These are phyloP conservation scores for Trichoderma atroviride DNA, from an alignment of 2,329 filamentous ascomycete genomes.

Conservation along the genomic window DNA sequence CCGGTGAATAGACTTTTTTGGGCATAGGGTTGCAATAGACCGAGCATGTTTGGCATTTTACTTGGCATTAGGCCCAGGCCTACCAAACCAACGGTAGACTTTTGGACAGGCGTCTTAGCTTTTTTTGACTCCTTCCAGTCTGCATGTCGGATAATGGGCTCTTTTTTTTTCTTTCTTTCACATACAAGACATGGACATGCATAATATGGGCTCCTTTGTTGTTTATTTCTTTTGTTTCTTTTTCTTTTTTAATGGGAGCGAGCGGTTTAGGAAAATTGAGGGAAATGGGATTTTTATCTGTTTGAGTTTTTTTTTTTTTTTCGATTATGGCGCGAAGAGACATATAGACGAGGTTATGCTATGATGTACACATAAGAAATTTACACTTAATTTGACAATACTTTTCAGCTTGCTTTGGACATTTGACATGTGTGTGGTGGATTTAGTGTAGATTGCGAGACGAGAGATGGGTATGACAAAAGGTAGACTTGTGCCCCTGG, in stretches of 20 bases:
- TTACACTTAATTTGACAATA: not conserved
- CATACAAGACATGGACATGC: constrained; percentile 15
- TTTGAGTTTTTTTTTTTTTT: not conserved
- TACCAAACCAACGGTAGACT: not conserved
- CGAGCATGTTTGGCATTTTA: constrained; percentile 16
- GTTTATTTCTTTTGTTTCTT: not conserved
- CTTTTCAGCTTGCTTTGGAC: not conserved
- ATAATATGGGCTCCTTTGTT: not conserved
- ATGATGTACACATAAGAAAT: constrained; percentile 3
- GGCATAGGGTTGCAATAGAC: constrained; percentile 16
- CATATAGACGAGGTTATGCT: constrained; percentile 19
- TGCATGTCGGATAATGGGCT: not conserved
- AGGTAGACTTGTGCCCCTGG: not conserved
- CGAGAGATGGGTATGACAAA: not conserved
- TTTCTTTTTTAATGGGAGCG: constrained; percentile 4
- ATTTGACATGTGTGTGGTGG: not conserved
- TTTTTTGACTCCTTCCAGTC: not conserved
- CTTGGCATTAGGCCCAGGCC: not conserved
- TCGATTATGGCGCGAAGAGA: constrained; percentile 17
- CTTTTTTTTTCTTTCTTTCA: not conserved
- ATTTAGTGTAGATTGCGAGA: not conserved
- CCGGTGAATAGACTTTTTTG: constrained; percentile 14
- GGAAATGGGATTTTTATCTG: not conserved
- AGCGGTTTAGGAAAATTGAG: constrained; percentile 20
- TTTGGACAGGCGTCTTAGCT: constrained; percentile 8